Conservation (phyloP, 306 rosid species). For the Coriaria nepalensis region DNA sequence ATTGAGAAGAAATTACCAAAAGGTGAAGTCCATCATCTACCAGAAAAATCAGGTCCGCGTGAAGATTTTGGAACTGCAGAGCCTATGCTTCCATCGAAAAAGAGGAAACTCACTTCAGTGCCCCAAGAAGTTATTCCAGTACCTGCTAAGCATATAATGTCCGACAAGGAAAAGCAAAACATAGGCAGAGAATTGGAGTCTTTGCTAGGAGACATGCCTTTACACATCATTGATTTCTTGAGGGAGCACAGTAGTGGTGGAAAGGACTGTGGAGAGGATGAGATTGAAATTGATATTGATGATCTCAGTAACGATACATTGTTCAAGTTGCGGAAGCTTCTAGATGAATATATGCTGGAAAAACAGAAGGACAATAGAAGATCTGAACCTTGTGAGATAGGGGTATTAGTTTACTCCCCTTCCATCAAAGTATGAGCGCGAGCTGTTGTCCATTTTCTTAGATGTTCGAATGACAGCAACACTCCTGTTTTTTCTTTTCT, state of each 20-base stretch:
- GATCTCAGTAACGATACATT: slow-evolving; percentile 67
- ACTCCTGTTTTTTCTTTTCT: slow-evolving; percentile 8
- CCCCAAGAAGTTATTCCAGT: slow-evolving; percentile 30
- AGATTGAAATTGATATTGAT: slow-evolving; percentile 71
- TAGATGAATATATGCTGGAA: slow-evolving; percentile 49
- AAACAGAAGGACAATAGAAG: slow-evolving; percentile 33
- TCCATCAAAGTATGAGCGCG: not conserved
- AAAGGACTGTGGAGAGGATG: slow-evolving; percentile 57
- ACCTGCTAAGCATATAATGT: slow-evolving; percentile 46
- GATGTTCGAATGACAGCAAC: not conserved
- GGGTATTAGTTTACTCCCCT: slow-evolving; percentile 26
- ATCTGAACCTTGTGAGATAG: slow-evolving; percentile 60
- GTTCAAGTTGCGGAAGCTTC: slow-evolving; percentile 42
- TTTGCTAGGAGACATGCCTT: slow-evolving; percentile 50
- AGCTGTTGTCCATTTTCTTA: not conserved
- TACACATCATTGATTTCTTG: slow-evolving; percentile 56
- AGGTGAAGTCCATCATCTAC: slow-evolving; percentile 24
- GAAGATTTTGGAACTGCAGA: slow-evolving; percentile 28
- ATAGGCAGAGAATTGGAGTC: slow-evolving; percentile 66
- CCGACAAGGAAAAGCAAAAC: slow-evolving; percentile 41
- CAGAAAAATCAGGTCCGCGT: slow-evolving; percentile 20
- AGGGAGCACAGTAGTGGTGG: slow-evolving; percentile 58
- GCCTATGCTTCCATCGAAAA: slow-evolving; percentile 43
- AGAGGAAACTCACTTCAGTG: slow-evolving; percentile 39
- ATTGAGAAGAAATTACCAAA: slow-evolving; percentile 57